Evolutionary conservation across 108 stramenopile genomes (phyloP).

Genomic region (Nitzschia sp.): DNA sequence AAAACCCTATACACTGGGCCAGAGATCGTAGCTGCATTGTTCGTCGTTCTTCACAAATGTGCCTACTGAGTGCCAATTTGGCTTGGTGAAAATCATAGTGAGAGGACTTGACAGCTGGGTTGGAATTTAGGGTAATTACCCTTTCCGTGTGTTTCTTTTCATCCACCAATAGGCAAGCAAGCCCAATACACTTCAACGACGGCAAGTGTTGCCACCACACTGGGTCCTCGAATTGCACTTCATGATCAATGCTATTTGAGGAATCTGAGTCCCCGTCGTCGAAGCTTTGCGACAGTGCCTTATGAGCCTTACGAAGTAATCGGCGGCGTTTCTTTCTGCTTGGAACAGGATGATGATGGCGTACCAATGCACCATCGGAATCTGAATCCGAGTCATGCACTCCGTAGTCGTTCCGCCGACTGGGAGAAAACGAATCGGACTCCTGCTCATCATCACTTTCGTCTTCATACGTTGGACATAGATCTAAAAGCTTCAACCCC

Average conservation of each 20-base stretch:
- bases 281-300: conserved; percentile 5
- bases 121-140: neutral
- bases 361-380: conserved; percentile 29
- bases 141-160: conserved; percentile 25
- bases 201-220: conserved; percentile 86
- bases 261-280: conserved; percentile 3
- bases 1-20: conserved; percentile 78
- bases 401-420: conserved; percentile 21
- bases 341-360: conserved; percentile 25
- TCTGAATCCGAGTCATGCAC: conserved; percentile 45
- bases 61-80: conserved; percentile 33
- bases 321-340: conserved; percentile 26
- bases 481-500: conserved; percentile 81
- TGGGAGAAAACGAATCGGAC: conserved; percentile 5
- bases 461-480: conserved; percentile 65
- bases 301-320: conserved; percentile 23
- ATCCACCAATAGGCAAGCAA: conserved; percentile 69
- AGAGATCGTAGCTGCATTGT: conserved; percentile 60
- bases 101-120: neutral
- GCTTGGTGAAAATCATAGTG: conserved; percentile 11
- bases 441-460: conserved; percentile 44
- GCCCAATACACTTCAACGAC: conserved; percentile 84
- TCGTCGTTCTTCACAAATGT: conserved; percentile 50
- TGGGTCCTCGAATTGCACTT: conserved; percentile 92
- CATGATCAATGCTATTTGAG: conserved; percentile 28